Conservation (phyloP, 495 filamentous ascomycete genomes). For the Rhypophila decipiens region DNA sequence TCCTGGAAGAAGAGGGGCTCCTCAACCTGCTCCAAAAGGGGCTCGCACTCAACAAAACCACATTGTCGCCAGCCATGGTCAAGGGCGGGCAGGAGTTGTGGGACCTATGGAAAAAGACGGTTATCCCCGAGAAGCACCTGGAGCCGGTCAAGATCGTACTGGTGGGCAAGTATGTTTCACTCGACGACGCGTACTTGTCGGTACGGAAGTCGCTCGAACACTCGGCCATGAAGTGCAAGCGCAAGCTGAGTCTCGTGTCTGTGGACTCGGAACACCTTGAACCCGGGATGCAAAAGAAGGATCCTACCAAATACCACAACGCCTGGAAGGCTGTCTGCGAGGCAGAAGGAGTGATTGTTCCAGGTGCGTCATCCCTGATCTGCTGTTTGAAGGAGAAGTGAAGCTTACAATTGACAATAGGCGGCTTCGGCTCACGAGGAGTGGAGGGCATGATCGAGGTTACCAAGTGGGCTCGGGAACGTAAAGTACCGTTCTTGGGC, state of each 20-base stretch:
- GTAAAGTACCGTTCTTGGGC: slow-evolving; percentile 77
- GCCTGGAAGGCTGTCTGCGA: slow-evolving; percentile 68
- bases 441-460: slow-evolving; percentile 84
- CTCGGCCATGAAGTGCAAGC: slow-evolving; percentile 75
- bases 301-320: slow-evolving; percentile 74
- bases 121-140: slow-evolving; percentile 43
- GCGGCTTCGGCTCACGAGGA: slow-evolving; percentile 80
- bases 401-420: no score
- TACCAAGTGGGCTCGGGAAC: slow-evolving; percentile 74
- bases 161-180: slow-evolving; percentile 83
- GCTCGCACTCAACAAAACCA: slow-evolving; percentile 51
- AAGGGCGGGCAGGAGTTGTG: slow-evolving; percentile 76
- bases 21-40: slow-evolving; percentile 52
- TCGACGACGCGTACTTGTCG: slow-evolving; percentile 73
- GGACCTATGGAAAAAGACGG: no score
- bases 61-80: slow-evolving; percentile 38
- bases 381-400: no score
- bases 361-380: no score
- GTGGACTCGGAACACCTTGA: slow-evolving; percentile 84
- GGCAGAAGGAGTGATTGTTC: slow-evolving; percentile 8
- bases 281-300: slow-evolving; percentile 41
- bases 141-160: slow-evolving; percentile 67
- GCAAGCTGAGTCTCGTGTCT: slow-evolving; percentile 74
- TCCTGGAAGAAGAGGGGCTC: slow-evolving; percentile 75
- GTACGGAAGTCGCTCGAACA: slow-evolving; percentile 86